phyloP scores from a whole-genome alignment of 345 rosid genomes.

The Brassica juncea region DNA sequence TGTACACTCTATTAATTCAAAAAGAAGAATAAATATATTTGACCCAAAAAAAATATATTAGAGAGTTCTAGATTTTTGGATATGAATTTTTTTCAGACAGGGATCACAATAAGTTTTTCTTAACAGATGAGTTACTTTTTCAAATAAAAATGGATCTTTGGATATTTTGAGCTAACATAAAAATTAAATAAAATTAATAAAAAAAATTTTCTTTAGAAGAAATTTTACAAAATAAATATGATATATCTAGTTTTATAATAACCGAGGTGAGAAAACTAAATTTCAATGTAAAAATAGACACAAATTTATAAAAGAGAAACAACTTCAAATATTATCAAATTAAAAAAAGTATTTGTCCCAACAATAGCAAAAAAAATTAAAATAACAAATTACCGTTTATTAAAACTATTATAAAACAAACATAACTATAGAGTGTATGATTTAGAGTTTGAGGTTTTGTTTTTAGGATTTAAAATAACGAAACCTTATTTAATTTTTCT shows the following conservation, averaged over 20 bases:
- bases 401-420: too few species aligned
- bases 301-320: background rate
- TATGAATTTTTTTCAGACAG: background rate
- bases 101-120: background rate
- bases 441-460: background rate
- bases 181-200: background rate
- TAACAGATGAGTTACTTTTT: background rate
- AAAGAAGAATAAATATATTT: background rate
- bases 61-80: background rate
- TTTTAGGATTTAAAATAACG: too few species aligned
- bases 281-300: background rate
- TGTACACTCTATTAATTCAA: slow-evolving; percentile 31
- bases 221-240: background rate
- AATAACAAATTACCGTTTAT: background rate
- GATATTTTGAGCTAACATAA: background rate
- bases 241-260: background rate
- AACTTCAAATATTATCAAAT: background rate
- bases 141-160: background rate
- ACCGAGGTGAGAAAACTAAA: background rate
- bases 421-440: background rate
- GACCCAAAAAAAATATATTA: background rate
- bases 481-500: too few species aligned
- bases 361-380: background rate
- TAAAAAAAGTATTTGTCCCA: too few species aligned
- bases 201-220: background rate